phyloP scores from a whole-genome alignment of 345 rosid species.

The Pistacia atlantica region DNA sequence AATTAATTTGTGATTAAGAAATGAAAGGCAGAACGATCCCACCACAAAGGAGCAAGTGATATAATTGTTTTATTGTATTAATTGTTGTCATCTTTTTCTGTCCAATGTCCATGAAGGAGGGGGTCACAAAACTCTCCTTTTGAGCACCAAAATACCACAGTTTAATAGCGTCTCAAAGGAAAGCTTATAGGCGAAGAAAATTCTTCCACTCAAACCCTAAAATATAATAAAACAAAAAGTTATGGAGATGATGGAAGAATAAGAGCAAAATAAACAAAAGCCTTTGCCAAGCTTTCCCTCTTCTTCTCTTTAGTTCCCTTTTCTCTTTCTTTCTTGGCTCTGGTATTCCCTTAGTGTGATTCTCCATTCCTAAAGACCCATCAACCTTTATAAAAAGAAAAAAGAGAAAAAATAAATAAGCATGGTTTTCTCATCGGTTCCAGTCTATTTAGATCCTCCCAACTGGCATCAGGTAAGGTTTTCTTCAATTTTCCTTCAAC shows the following conservation, averaged over 20 bases:
- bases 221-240: slow-evolving; percentile 51
- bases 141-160: slow-evolving; percentile 36
- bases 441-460: slow-evolving; percentile 64
- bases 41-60: slow-evolving; percentile 33
- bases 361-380: slow-evolving; percentile 72
- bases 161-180: slow-evolving; percentile 38
- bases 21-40: slow-evolving; percentile 28
- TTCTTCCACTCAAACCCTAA: slow-evolving; percentile 71
- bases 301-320: slow-evolving; percentile 34
- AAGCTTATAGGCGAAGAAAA: slow-evolving; percentile 62
- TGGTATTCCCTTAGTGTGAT: slow-evolving; percentile 53
- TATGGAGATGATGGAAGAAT: slow-evolving; percentile 36
- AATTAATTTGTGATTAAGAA: slow-evolving; percentile 4
- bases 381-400: slow-evolving; percentile 61
- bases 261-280: slow-evolving; percentile 25
- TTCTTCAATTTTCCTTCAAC: slow-evolving; percentile 31
- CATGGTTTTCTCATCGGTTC: slow-evolving; percentile 75
- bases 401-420: slow-evolving; percentile 34
- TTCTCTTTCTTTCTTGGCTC: slow-evolving; percentile 49
- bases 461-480: slow-evolving; percentile 73
- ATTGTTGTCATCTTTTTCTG: slow-evolving; percentile 20
- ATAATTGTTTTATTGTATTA: slow-evolving; percentile 5
- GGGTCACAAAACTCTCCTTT: slow-evolving; percentile 22
- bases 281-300: slow-evolving; percentile 32
- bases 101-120: slow-evolving; percentile 32